A percentile compares a stretch with the other conserved stretches of the same genome.
Evolutionary conservation across 2,329 filamentous ascomycete genomes (phyloP).

Genomic region (Fusarium hostae): DNA sequence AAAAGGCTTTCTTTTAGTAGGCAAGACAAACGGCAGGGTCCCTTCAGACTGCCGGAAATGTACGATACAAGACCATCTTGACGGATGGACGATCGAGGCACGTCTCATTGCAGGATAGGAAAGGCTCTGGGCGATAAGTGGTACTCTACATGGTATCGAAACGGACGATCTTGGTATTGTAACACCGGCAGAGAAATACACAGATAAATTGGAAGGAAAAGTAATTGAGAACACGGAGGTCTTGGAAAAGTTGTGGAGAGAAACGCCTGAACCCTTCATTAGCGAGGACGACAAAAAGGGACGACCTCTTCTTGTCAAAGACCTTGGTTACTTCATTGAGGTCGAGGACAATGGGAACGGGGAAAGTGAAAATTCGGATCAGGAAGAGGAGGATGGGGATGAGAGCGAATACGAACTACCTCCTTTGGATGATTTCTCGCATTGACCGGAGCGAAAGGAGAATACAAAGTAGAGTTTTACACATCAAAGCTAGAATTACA

Average conservation of each 20-base stretch:
- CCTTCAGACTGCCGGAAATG: conserved; percentile 26
- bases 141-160: neutral
- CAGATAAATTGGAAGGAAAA: neutral
- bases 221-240: neutral
- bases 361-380: neutral
- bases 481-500: neutral
- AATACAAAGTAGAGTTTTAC: neutral
- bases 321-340: neutral
- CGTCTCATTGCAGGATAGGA: neutral
- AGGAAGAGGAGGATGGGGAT: neutral
- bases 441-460: neutral
- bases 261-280: conserved; percentile 5
- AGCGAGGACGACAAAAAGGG: neutral
- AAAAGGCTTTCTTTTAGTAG: neutral
- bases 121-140: conserved; percentile 4
- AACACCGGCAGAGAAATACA: neutral
- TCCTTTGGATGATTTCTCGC: neutral
- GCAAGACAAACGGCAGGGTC: neutral
- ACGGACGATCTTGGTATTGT: neutral
- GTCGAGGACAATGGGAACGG: neutral
- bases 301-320: neutral
- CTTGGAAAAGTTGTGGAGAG: neutral
- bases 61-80: conserved; percentile 4
- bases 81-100: conserved; percentile 16
- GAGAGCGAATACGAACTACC: neutral